Evolutionary conservation across 2,329 filamentous ascomycete genomes (phyloP), one percentile per base, ranked within the genome.

Genomic region (Knufia petricola): DNA sequence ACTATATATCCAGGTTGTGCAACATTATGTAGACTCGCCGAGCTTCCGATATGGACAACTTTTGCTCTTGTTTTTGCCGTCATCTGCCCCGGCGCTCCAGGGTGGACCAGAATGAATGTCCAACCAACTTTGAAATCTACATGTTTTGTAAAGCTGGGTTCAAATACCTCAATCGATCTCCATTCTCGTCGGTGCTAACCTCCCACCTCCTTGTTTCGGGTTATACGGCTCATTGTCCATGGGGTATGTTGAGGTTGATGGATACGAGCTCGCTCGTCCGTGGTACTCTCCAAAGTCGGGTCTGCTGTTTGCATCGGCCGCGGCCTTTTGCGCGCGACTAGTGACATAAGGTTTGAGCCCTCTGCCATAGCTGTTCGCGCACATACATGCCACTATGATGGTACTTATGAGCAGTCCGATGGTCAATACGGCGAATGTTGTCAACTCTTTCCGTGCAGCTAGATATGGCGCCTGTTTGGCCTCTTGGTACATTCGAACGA

Each of bases 401-500:
- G 92, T 98, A 54, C 88, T 71, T 45, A 96, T 71, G 59, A 98
- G 87, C 52, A 96, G 73, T 23, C 94, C 68, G 51, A 98, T 86
- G 34, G 92, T 95, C 60, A 98, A 83, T 54, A 95, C 81, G 45
- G 92, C 90, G 62, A 98, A 98, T 51, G 88, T 87, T 3, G 90
- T 95, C 61, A 98, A 74, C 13, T 85, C 90, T 61, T 84, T 85
- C 53, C 84, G 79, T 31, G 92, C 90, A 3, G 90, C 83, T 45
- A 74, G 64, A 70, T 96, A 98, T 55, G 79, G 74, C 1, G 64
- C 48, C 45, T 63, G 64, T 58, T 79, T 77, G 37, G 64, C 65
- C 9, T 78, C 71, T 58, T 84, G 80, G 68, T 94, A 98, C 80
- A 98, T 98, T 64, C 92, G 86, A 51, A 92, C 84, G 48, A 98